Base-by-base conservation (phyloP, 768 basidiomycete genomes). In the Hysterangium stoloniferum region DNA sequence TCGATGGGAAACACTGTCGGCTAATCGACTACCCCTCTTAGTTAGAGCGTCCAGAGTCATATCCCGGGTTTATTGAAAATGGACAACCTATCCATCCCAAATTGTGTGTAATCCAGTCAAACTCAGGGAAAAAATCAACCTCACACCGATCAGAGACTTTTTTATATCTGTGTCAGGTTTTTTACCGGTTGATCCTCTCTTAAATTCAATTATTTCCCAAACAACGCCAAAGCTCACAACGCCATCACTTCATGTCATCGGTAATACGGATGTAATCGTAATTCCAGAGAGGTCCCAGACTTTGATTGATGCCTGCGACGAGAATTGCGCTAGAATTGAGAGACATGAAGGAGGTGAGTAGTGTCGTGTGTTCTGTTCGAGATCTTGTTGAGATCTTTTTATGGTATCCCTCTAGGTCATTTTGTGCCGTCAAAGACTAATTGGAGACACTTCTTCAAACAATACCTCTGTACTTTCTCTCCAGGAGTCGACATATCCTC, bases 121-220 rank as follows among this genome's bases (percentile, higher is more conserved):
- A 45, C 25, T 42, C 19, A 27, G 34, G 24, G 13, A 20, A 45
- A 28, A 43, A 22, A 19, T n/a, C 27, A 25, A 20, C 29, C 12
- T 45, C 33, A 25, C 22, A 15, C 35, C 41, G 22, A 25, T 6
- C 56, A 88, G 85, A 46, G 61, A 79, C 59, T 90, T 89, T 57
- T 88, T 86, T 55, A 68, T 91, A 22, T 66, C 82, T n/a, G 78
- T 84, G 1, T 78, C 84, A 8, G 89, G 88, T 0, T 91, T 88
- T 68, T 71, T 72, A 52, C 68, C 73, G 62, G 57, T 57, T 0
- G 61, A 71, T 49, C 70, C 78, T 22, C 61, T 81, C 33, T 68
- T 74, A 27, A 69, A 71, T 22, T 57, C 68, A 5, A 65, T 86
- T 44, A 80, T 80, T 57, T 64, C 68, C 4, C 20, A 53, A 42